phyloP scores from a whole-genome alignment of 1,284 basidiomycete species.

The Ganoderma lucidum region DNA sequence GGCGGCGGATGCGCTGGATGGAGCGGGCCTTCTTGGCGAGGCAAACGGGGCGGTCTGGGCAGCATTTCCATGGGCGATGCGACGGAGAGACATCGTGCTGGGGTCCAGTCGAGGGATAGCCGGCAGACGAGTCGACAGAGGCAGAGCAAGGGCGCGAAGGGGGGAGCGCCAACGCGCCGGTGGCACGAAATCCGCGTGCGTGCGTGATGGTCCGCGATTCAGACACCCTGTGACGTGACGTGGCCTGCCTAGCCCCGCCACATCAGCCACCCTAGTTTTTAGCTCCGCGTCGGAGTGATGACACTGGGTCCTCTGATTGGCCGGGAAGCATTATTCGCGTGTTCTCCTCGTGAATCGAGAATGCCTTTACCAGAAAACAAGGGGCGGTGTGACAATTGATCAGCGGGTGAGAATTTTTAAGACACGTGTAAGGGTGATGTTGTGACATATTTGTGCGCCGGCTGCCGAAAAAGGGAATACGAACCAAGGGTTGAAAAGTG shows the following conservation, averaged over 20 bases:
- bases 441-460: conserved; percentile 35
- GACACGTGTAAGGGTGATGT: conserved; percentile 39
- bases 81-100: conserved; percentile 35
- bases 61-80: conserved; percentile 44
- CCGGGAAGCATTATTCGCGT: conserved; percentile 7
- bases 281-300: conserved; percentile 30
- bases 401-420: conserved; percentile 24
- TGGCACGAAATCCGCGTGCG: conserved; percentile 31
- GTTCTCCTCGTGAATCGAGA: conserved; percentile 30
- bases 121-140: neutral
- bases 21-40: conserved; percentile 30
- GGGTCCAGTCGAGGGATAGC: conserved; percentile 1
- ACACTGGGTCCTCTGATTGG: conserved; percentile 18
- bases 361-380: conserved; percentile 22
- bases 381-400: conserved; percentile 31
- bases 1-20: conserved; percentile 29
- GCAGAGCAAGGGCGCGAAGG: neutral
- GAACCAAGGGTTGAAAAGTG: conserved; percentile 39
- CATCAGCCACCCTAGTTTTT: conserved; percentile 29
- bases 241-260: conserved; percentile 24
- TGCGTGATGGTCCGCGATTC: conserved; percentile 25
- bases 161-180: conserved; percentile 21
- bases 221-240: conserved; percentile 32
- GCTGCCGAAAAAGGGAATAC: conserved; percentile 30
- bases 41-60: conserved; percentile 36